phyloP scores from a whole-genome alignment of 345 rosid species.

The Cardamine chenopodiifolia region DNA sequence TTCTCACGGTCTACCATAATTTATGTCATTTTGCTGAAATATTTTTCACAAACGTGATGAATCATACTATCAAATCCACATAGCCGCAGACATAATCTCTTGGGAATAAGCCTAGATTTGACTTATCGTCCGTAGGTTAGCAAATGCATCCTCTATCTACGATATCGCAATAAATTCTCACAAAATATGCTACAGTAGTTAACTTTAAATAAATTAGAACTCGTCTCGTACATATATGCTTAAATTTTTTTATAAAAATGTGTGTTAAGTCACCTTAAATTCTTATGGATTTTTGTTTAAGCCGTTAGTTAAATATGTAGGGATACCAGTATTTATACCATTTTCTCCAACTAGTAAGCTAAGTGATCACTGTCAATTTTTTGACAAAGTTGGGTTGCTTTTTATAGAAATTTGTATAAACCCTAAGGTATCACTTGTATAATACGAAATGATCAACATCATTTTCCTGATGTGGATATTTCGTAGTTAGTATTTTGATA shows the following conservation, averaged over 20 bases:
- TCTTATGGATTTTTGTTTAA: background rate
- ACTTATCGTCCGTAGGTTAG: constrained; percentile 30
- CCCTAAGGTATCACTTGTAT: constrained; percentile 5
- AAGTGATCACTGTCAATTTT: background rate
- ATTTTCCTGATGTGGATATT: constrained; percentile 44
- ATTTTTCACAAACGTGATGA: background rate
- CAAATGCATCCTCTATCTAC: constrained; percentile 10
- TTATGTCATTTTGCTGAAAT: constrained; percentile 9
- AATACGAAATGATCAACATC: constrained; percentile 42
- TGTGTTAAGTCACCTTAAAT: background rate
- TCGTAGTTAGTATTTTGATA: constrained; percentile 42
- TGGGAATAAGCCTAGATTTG: constrained; percentile 32
- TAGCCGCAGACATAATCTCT: constrained; percentile 4
- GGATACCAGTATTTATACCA: background rate
- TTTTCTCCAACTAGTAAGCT: background rate
- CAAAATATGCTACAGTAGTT: background rate
- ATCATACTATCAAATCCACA: constrained; percentile 6
- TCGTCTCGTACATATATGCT: background rate
- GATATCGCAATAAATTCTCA: constrained; percentile 4
- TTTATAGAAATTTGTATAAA: constrained; percentile 1
- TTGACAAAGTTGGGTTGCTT: constrained; percentile 23
- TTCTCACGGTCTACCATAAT: constrained; percentile 20
- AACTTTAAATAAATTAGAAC: background rate
- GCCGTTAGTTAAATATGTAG: background rate
- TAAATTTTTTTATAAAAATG: background rate